Conservation (phyloP, 2,329 filamentous ascomycete genomes). For the Ophiostoma australiae region DNA sequence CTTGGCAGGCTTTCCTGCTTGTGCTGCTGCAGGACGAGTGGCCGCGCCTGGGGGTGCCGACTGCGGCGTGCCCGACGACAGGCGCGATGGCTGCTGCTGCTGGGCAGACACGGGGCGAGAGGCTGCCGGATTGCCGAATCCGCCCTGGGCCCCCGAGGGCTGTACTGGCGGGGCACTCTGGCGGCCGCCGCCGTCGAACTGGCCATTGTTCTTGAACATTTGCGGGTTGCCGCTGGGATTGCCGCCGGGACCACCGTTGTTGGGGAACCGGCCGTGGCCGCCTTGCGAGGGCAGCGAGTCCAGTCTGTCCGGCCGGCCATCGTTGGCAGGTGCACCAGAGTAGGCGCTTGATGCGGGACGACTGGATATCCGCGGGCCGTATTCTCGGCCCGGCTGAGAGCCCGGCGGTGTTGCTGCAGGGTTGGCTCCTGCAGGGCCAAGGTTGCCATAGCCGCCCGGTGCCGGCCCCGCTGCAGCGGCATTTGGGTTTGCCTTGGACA, state of each 20-base stretch:
- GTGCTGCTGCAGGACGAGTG: conserved; percentile 16
- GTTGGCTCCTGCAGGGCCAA: conserved; percentile 21
- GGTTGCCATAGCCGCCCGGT: conserved; percentile 13
- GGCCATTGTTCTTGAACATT: conserved; percentile 22
- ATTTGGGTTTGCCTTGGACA: conserved; percentile 37
- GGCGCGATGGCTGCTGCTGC: conserved; percentile 16
- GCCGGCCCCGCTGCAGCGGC: neutral
- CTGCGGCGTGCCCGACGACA: conserved; percentile 16
- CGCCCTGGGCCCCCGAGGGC: conserved; percentile 9
- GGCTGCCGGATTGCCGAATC: neutral
- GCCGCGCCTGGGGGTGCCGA: neutral
- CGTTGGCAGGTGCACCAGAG: neutral
- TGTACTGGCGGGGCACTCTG: conserved; percentile 38
- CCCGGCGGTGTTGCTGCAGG: neutral
- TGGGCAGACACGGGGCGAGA: conserved; percentile 16
- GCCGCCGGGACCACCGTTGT: conserved; percentile 13
- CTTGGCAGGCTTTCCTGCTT: conserved; percentile 17
- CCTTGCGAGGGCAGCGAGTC: conserved; percentile 29
- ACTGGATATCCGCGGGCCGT: conserved; percentile 39
- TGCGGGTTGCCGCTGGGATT: conserved; percentile 26
- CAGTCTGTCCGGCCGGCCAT: conserved; percentile 31
- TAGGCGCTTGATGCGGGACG: conserved; percentile 33
- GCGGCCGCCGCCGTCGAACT: conserved; percentile 31
- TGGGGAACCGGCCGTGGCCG: conserved; percentile 16
- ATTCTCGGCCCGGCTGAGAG: conserved; percentile 35